These are phyloP conservation scores for Miscanthus lutarioriparius DNA, from an alignment of 176 grass and related monocot species.

Conservation along the genomic window DNA sequence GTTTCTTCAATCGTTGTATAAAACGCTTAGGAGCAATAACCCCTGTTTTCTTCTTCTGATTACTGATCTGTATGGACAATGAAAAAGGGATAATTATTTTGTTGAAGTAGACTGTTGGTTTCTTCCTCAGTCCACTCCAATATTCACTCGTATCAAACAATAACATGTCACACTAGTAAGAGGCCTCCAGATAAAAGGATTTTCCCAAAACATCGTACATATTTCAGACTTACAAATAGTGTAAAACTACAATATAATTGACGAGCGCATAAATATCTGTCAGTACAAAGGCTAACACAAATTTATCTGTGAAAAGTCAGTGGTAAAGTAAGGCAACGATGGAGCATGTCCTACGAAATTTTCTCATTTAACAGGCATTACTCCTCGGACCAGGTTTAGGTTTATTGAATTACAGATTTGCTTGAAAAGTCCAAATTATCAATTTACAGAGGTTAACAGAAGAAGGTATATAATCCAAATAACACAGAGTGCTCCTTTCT, in stretches of 20 bases:
- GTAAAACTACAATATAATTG: neutral
- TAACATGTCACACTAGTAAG: slow-evolving; percentile 17
- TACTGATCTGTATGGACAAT: slow-evolving; percentile 70
- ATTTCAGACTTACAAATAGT: neutral
- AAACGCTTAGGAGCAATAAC: slow-evolving; percentile 94
- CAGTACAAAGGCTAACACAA: neutral
- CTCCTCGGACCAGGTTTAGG: neutral
- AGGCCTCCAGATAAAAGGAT: neutral
- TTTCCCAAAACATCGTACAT: neutral
- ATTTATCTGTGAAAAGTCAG: neutral
- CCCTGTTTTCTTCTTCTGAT: slow-evolving; percentile 97
- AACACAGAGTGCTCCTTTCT: neutral
- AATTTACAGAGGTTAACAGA: neutral
- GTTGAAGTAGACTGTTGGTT: neutral
- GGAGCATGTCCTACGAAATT: neutral
- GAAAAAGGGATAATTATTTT: neutral
- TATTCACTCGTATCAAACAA: neutral
- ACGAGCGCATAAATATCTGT: neutral
- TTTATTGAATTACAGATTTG: slow-evolving; percentile 17
- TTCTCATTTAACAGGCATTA: neutral
- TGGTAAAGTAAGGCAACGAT: neutral
- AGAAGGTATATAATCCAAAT: neutral
- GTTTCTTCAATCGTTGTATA: slow-evolving; percentile 92
- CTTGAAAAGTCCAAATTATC: neutral
- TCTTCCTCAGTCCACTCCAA: neutral